phyloP scores from a whole-genome alignment of 305 asterid genomes.

The Nicotiana rustica region DNA sequence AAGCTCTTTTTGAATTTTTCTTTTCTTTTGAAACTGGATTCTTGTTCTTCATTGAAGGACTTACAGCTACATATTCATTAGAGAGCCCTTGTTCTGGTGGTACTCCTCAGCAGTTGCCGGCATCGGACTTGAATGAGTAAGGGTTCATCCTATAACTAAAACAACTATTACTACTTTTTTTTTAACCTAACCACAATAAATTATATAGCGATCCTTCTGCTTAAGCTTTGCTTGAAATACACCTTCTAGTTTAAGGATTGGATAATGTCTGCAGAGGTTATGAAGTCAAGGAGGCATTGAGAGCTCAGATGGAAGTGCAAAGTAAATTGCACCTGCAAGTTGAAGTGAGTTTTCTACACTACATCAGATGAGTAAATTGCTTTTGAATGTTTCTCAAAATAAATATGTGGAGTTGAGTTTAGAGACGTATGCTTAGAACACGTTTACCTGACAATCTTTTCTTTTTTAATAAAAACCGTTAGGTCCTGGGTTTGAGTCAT shows the following conservation, averaged over 20 bases:
- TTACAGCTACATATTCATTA: conserved; percentile 43
- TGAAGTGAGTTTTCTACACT: conserved; percentile 64
- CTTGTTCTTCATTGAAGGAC: conserved; percentile 43
- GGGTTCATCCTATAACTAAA: conserved; percentile 28
- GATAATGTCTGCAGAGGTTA: conserved; percentile 49
- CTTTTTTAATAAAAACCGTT: too few relatives aligned
- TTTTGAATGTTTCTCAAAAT: conserved; percentile 21
- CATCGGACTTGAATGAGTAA: conserved; percentile 49
- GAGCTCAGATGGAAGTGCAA: conserved; percentile 95
- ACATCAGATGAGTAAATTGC: conserved; percentile 23
- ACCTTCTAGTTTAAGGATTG: conserved; percentile 26
- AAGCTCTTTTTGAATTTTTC: conserved; percentile 16
- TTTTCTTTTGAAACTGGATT: conserved; percentile 26
- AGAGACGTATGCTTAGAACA: neutral
- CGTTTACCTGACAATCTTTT: neutral
- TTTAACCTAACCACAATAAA: conserved; percentile 21
- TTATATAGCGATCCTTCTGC: neutral
- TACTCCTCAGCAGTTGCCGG: conserved; percentile 43
- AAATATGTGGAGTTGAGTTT: neutral
- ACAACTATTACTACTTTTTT: conserved; percentile 12
- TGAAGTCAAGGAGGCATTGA: conserved; percentile 88
- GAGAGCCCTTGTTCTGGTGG: conserved; percentile 43
- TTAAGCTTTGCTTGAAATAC: conserved; percentile 16
- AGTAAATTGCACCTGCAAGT: conserved; percentile 89
- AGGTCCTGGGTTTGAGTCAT: too few relatives aligned